Conservation (phyloP, 208 protist genomes). For the Trypanosoma lewisi region DNA sequence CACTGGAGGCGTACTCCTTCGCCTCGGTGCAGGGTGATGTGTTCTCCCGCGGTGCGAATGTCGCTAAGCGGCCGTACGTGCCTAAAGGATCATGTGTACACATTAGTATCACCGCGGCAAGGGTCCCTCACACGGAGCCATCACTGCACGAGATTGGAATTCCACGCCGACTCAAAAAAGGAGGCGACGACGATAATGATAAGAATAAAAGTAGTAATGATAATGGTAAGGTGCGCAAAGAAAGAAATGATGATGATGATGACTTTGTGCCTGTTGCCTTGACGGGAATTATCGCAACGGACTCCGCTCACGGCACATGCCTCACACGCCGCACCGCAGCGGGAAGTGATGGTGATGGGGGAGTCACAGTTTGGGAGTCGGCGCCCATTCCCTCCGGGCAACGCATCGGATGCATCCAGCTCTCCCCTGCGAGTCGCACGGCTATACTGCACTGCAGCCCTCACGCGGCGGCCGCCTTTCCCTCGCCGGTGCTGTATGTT, state of each 20-base stretch:
- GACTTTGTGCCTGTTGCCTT: slow-evolving; percentile 4
- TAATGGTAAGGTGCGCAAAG: slow-evolving; percentile 27
- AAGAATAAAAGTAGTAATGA: slow-evolving; percentile 5
- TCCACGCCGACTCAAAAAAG: neutral
- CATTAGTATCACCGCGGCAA: slow-evolving; percentile 30
- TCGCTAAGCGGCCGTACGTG: slow-evolving; percentile 34
- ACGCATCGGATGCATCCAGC: slow-evolving; percentile 21
- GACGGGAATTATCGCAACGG: slow-evolving; percentile 17
- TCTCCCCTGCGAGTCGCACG: slow-evolving; percentile 3
- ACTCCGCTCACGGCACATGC: slow-evolving; percentile 3
- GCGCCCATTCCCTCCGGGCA: slow-evolving; percentile 7
- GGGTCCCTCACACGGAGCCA: neutral
- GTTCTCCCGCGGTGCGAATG: neutral
- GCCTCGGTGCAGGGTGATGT: slow-evolving; percentile 6
- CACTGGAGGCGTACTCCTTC: neutral
- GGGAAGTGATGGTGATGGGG: neutral
- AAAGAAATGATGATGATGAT: slow-evolving; percentile 7
- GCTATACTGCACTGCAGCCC: slow-evolving; percentile 3
- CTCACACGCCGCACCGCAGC: slow-evolving; percentile 19
- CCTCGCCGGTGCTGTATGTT: slow-evolving; percentile 11
- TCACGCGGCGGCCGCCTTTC: neutral
- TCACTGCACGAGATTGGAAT: slow-evolving; percentile 10
- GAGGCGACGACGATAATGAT: neutral
- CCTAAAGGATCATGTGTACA: slow-evolving; percentile 47
- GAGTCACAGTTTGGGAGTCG: slow-evolving; percentile 13